Evolutionary conservation across 1,139 yeast genomes (phyloP), one percentile per base, ranked within the genome.

Genomic region (Pneumocystis sp.): DNA sequence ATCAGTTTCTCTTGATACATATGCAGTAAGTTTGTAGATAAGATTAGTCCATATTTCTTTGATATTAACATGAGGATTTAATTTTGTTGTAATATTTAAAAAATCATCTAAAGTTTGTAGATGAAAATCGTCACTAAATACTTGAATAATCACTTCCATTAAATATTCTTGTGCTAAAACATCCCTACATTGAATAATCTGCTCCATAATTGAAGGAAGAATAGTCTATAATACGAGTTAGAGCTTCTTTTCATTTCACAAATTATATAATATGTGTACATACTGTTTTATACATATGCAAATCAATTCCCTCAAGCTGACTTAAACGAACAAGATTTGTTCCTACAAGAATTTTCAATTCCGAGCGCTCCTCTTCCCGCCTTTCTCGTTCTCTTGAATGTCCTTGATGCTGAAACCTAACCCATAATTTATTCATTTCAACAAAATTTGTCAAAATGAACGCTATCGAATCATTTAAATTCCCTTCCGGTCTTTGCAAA

Each of bases 361-460:
- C 97, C 71, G 85, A 85, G 21, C 98, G 81, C 75, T 95, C 98
- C 68, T 80, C 81, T 40, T 81, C 83, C 65, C 97, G 81, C 73
- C 86, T 82, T 63, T 81, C 85, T 61, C 91, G 81, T 71, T 93
- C 96, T 45, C 89, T 82, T 1, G 95, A 83, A 70, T 90, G 96
- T 0, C 98, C 98, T 74, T 90, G 96, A 73, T 91, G 96, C 76
- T 93, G 97, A 68, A 90, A 79, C 65, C 98, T 81, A 1, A 95
- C 97, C 98, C 98, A 93, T 63, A 93, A 79, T 74, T 95, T 93
- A 77, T 95, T 93, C 98, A 93, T 93, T 74, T 93, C 98, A 68
- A 91, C 85, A 74, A 93, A 95, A 74, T 93, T 95, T 42, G 88
- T 83, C 66, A 89, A 81, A 61, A 91, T 82, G 72, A 91, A 91